These are phyloP conservation scores for Cryptosporidium canis DNA, from an alignment of 169 alveolate species.

Conservation along the genomic window DNA sequence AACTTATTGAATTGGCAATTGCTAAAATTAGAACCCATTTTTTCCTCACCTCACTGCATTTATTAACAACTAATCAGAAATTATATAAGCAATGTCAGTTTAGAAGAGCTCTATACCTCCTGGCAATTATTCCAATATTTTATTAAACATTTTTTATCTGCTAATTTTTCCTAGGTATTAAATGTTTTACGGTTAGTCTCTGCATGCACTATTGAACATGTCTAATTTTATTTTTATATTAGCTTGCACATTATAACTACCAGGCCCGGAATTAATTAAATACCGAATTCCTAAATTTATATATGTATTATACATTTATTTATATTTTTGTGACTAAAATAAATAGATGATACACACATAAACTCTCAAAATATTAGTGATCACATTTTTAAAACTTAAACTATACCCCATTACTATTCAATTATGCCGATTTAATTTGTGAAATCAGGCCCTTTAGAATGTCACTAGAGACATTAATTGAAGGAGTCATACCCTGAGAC, in stretches of 20 bases:
- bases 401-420: background rate
- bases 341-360: background rate
- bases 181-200: slow-evolving; percentile 10
- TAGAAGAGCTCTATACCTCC: background rate
- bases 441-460: slow-evolving; percentile 22
- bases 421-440: slow-evolving; percentile 17
- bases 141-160: background rate
- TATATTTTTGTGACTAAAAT: background rate
- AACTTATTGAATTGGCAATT: background rate
- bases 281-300: background rate
- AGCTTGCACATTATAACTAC: background rate
- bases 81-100: background rate
- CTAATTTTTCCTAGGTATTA: background rate
- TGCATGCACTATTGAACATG: slow-evolving; percentile 38
- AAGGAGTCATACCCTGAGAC: slow-evolving; percentile 21
- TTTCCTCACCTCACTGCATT: background rate
- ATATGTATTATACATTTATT: too few relatives aligned
- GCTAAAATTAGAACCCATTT: slow-evolving; percentile 29
- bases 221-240: background rate
- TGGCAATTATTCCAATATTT: background rate
- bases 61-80: background rate
- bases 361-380: background rate
- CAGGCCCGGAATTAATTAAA: background rate
- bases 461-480: background rate
- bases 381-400: background rate